A percentile compares a stretch with the other conserved stretches of the same genome.
Evolutionary conservation across 2,329 filamentous ascomycete species (phyloP).

Genomic region (Talaromyces sp.): DNA sequence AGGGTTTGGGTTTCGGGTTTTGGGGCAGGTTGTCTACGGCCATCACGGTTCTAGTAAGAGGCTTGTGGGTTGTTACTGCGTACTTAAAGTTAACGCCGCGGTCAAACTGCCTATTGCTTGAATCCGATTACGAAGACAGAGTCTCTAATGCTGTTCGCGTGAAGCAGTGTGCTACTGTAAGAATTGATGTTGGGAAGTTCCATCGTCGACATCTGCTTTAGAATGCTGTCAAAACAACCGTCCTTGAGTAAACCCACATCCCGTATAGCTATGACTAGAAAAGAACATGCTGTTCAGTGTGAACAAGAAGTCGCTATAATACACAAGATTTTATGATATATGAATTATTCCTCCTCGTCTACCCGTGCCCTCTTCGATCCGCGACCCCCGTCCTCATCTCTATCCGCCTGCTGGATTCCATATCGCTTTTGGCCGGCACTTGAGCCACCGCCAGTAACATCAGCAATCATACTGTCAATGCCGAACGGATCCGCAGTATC

Average conservation of each 20-base stretch:
- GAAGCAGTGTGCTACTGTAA: no score
- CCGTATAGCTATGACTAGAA: background rate
- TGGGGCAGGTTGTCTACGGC: background rate
- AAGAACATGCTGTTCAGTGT: background rate
- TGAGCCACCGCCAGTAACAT: conserved; percentile 62
- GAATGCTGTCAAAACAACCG: background rate
- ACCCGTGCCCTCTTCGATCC: conserved; percentile 71
- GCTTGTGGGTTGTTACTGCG: background rate
- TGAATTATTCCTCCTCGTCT: conserved; percentile 57
- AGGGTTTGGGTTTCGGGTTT: background rate
- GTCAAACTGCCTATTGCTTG: background rate
- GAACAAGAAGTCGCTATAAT: background rate
- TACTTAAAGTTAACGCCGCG: background rate
- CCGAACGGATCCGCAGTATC: conserved; percentile 85
- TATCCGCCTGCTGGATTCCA: conserved; percentile 42
- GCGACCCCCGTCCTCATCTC: conserved; percentile 70
- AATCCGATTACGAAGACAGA: background rate
- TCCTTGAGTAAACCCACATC: background rate
- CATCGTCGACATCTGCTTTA: background rate
- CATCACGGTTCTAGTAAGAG: background rate
- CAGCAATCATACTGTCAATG: conserved; percentile 87
- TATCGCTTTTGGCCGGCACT: conserved; percentile 50
- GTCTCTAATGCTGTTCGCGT: background rate
- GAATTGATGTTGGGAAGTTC: no score
- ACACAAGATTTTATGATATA: background rate